Conservation (phyloP, 2,329 filamentous ascomycete genomes). For the Tolypocladium endophyticum region DNA sequence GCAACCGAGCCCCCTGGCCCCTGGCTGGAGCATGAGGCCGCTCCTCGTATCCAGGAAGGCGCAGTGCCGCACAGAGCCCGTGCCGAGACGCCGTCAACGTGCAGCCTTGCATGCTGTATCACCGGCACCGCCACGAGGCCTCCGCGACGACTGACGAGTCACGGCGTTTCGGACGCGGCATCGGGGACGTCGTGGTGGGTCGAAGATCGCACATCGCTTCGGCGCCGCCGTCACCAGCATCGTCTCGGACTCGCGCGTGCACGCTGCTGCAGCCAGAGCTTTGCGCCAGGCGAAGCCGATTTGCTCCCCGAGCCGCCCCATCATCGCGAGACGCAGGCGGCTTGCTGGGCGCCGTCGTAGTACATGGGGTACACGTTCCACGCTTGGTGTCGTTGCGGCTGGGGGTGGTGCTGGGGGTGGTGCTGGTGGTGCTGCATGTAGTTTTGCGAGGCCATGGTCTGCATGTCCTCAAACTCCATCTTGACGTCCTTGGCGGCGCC, state of each 20-base stretch:
- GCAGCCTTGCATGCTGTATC: background rate
- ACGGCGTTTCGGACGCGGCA: background rate
- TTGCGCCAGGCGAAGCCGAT: background rate
- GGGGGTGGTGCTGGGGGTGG: slow-evolving; percentile 14
- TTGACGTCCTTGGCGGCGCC: slow-evolving; percentile 24
- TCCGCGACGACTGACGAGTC: background rate
- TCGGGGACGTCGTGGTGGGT: background rate
- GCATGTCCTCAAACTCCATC: slow-evolving; percentile 28
- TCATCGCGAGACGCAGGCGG: slow-evolving; percentile 7
- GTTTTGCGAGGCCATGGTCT: slow-evolving; percentile 9
- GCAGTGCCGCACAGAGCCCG: background rate
- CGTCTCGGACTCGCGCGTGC: background rate
- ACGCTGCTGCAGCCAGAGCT: background rate
- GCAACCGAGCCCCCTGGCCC: background rate
- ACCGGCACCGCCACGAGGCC: background rate
- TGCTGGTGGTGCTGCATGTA: slow-evolving; percentile 17
- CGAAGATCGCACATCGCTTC: background rate
- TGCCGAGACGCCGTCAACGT: background rate
- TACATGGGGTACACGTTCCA: slow-evolving; percentile 24
- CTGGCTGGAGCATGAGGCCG: background rate
- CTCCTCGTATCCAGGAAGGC: background rate
- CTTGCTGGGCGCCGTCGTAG: slow-evolving; percentile 11
- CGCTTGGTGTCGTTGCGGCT: slow-evolving; percentile 15
- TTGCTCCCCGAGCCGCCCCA: background rate
- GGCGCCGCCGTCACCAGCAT: background rate